These are phyloP conservation scores for Gracilaria gracilis DNA, from an alignment of 23 red algal species.

Conservation along the genomic window DNA sequence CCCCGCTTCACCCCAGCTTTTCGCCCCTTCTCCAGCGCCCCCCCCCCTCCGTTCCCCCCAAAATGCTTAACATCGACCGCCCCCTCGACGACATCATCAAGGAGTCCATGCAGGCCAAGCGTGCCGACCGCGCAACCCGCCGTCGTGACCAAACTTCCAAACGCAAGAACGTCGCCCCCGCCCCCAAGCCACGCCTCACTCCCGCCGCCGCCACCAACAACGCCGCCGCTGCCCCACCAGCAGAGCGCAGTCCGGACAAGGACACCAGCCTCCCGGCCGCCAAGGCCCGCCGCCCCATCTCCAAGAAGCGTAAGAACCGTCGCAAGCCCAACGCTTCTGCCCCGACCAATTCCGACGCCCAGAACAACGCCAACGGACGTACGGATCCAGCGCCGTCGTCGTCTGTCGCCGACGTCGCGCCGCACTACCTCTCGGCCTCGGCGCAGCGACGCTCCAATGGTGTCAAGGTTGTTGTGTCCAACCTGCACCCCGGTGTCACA, in stretches of 20 bases:
- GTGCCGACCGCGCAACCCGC: slow-evolving; percentile 34
- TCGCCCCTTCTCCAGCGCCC: background rate
- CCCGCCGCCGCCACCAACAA: background rate
- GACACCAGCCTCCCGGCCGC: slow-evolving; percentile 18
- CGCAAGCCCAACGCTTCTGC: slow-evolving; percentile 8
- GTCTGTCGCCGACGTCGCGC: background rate
- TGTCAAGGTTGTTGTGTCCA: slow-evolving; percentile 71
- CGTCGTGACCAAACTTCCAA: slow-evolving; percentile 26
- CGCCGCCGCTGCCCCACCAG: background rate
- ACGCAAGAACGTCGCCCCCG: background rate
- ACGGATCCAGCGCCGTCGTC: background rate
- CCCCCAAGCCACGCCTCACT: slow-evolving; percentile 2
- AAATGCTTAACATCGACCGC: slow-evolving; percentile 85
- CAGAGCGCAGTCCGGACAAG: slow-evolving; percentile 20
- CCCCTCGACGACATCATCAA: slow-evolving; percentile 87
- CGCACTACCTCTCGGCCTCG: slow-evolving; percentile 26
- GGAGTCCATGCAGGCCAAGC: slow-evolving; percentile 55
- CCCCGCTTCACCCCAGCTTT: background rate
- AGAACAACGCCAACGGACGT: background rate
- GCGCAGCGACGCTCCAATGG: slow-evolving; percentile 27
- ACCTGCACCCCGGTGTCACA: slow-evolving; percentile 80
- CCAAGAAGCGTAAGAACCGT: slow-evolving; percentile 58
- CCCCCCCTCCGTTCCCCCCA: background rate
- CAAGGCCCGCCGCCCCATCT: slow-evolving; percentile 34
- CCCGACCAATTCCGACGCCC: background rate